phyloP scores from a whole-genome alignment of 345 rosid genomes.

The Capsella bursapastoris region DNA sequence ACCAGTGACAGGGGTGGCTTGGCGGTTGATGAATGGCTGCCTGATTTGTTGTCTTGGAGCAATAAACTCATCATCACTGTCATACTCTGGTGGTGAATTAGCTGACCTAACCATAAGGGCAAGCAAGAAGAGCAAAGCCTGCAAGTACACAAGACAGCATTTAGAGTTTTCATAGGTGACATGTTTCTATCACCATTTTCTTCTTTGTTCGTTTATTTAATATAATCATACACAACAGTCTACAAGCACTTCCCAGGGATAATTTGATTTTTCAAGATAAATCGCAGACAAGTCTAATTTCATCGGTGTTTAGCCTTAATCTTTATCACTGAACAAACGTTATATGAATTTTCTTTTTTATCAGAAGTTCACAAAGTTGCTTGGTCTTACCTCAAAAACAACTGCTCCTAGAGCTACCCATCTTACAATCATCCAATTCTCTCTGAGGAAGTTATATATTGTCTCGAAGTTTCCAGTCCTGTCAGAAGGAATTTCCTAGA shows the following conservation, averaged over 20 bases:
- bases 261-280: background rate
- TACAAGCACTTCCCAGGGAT: background rate
- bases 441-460: slow-evolving; percentile 76
- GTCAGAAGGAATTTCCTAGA: slow-evolving; percentile 83
- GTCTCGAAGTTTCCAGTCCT: slow-evolving; percentile 78
- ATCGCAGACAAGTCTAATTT: background rate
- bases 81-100: slow-evolving; percentile 79
- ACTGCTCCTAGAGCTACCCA: slow-evolving; percentile 96
- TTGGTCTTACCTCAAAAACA: slow-evolving; percentile 73
- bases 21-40: slow-evolving; percentile 83
- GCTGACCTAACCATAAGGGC: slow-evolving; percentile 83
- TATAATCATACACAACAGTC: background rate
- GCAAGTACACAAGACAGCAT: slow-evolving; percentile 38
- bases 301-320: background rate
- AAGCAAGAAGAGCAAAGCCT: slow-evolving; percentile 87
- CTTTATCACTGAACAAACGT: background rate
- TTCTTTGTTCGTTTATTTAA: background rate
- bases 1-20: slow-evolving; percentile 71
- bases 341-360: no score
- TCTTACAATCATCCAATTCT: slow-evolving; percentile 75
- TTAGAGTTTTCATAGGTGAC: slow-evolving; percentile 8
- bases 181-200: slow-evolving; percentile 7
- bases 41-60: slow-evolving; percentile 78
- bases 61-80: slow-evolving; percentile 90
- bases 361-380: background rate